phyloP scores from a whole-genome alignment of 176 grass and related monocot species.

The Zoysia japonica region DNA sequence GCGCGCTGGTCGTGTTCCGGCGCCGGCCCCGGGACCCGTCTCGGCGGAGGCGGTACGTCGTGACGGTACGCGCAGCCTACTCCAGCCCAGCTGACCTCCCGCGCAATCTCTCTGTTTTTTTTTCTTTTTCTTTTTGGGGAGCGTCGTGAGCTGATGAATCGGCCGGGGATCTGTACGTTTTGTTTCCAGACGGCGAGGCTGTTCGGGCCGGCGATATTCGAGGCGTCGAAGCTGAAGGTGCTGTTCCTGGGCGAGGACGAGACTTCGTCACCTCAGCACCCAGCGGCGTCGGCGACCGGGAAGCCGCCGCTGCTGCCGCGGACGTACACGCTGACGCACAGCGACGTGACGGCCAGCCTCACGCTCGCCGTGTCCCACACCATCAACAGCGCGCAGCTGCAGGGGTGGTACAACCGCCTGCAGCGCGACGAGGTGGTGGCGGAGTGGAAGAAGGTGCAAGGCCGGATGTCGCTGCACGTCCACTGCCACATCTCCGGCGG shows the following conservation, averaged over 20 bases:
- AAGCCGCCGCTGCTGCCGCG: slow-evolving; percentile 59
- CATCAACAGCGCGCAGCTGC: slow-evolving; percentile 86
- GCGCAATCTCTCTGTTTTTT: background rate
- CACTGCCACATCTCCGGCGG: slow-evolving; percentile 99
- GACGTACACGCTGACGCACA: slow-evolving; percentile 97
- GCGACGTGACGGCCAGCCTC: slow-evolving; percentile 80
- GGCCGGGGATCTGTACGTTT: background rate
- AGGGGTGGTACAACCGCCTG: slow-evolving; percentile 90
- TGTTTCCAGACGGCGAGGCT: slow-evolving; percentile 62
- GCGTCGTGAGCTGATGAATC: background rate
- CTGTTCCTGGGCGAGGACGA: slow-evolving; percentile 73
- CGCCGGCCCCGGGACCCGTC: background rate
- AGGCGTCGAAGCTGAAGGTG: slow-evolving; percentile 97
- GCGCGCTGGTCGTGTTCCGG: slow-evolving; percentile 37
- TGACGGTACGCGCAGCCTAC: slow-evolving; percentile 33
- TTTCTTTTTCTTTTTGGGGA: background rate
- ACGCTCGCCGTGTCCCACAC: slow-evolving; percentile 85
- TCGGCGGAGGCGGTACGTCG: slow-evolving; percentile 35
- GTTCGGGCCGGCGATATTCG: slow-evolving; percentile 90
- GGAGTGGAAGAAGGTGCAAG: slow-evolving; percentile 87
- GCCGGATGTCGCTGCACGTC: slow-evolving; percentile 89
- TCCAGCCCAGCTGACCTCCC: background rate
- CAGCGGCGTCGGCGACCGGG: slow-evolving; percentile 29
- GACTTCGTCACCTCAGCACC: slow-evolving; percentile 4
- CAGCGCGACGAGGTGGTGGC: slow-evolving; percentile 98